Conservation (phyloP, 805 yeast species). For the Monosporozyma siamensis region DNA sequence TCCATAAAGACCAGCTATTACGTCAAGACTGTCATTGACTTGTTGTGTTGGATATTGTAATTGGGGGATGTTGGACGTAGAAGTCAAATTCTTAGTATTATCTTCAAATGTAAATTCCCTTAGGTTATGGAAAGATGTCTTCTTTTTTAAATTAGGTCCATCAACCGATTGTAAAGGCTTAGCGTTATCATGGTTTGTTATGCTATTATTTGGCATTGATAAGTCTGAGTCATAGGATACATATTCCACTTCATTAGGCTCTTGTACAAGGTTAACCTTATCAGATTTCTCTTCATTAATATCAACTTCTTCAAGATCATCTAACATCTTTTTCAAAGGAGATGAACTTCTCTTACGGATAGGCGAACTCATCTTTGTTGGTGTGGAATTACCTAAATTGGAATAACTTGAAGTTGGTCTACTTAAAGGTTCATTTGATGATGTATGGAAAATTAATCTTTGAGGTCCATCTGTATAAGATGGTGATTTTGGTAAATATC, state of each 20-base stretch:
- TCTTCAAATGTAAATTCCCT: conserved; percentile 36
- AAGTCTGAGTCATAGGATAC: conserved; percentile 10
- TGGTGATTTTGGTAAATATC: not conserved
- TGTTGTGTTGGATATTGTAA: not conserved
- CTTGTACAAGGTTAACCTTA: not conserved
- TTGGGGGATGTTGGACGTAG: not conserved
- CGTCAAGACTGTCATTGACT: not conserved
- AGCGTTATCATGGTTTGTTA: not conserved
- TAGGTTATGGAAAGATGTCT: conserved; percentile 41
- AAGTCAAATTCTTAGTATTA: not conserved
- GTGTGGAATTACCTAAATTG: conserved; percentile 3
- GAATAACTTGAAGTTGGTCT: not conserved
- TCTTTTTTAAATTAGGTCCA: conserved; percentile 35
- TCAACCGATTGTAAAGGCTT: not conserved
- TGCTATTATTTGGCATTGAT: not conserved
- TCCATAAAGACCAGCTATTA: not conserved
- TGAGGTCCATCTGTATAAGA: conserved; percentile 16
- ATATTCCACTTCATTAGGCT: not conserved
- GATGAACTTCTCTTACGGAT: conserved; percentile 5
- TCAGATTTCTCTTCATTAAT: not conserved
- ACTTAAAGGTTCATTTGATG: conserved; percentile 1
- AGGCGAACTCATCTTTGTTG: conserved; percentile 4
- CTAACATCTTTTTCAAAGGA: conserved; percentile 12
- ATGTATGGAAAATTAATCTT: conserved; percentile 17
- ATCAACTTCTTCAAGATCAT: conserved; percentile 4